Base-by-base conservation (phyloP, 2,329 filamentous ascomycete species). In the Alternaria consortialis region DNA sequence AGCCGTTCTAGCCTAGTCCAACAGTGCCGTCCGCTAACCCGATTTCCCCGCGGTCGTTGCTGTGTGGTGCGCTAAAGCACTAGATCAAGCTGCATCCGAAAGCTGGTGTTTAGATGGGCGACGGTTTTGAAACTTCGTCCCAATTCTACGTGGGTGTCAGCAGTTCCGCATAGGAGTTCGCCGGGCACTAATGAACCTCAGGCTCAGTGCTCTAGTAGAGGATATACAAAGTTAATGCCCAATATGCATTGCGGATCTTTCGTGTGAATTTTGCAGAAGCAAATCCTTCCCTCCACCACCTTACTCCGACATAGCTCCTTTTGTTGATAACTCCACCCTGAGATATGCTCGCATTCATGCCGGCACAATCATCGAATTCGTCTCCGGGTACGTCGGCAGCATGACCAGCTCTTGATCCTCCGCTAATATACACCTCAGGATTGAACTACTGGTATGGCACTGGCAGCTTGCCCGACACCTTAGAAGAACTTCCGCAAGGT, bases 281-380 rank as follows among this genome's bases (percentile, higher is more conserved):
- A 55, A 66, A 61, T 69, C 63, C 56, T 68, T 61, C 66, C 63
- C 53, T 64, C 56, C 56, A 57, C 66, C 57, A 66, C 64, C 56
- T 62, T 60, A 53, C 55, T 55, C 59, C 58, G 58, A 68, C 66
- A 69, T 68, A 71, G 58, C 56, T 60, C 62, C 67, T 66, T 63
- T 59, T 54, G 61, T 63, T 64, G 66, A 67, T 62, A 63, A 27
- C 50, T 57, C 63, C 59, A 48, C 64, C 44, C 60, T 66, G 63
- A 74, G 72, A 73, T 60, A 78, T 78, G 75, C 68, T 77, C 59
- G 74, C 73, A 69, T 67, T 74, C 73, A 78, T 77, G 75, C 71
- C 74, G 74, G 65, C 74, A 63, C 73, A 74, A 67, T 67, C 73
- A 42, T 66, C 70, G 63, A 74, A 75, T 58, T 72, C 74, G 51